These are phyloP conservation scores for Hortiboletus rubellus DNA, from an alignment of 1,284 basidiomycete species.

Conservation along the genomic window DNA sequence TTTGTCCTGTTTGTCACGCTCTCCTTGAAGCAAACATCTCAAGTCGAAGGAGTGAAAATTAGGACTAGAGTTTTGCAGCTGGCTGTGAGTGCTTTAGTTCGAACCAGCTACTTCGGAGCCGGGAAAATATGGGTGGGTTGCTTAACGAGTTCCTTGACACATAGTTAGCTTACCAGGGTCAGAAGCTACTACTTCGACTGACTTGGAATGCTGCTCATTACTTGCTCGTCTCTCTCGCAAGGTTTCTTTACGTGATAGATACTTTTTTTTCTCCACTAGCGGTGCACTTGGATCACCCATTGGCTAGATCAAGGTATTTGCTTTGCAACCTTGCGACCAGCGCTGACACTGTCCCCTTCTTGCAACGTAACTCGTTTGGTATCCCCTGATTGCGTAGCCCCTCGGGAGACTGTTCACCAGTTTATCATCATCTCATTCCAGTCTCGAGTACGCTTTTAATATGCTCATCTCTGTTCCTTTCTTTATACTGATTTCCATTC, in stretches of 20 bases:
- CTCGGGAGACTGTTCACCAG: slow-evolving; percentile 66
- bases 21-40: too few relatives aligned
- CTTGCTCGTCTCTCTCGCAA: background rate
- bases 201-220: too few relatives aligned
- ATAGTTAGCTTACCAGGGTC: too few relatives aligned
- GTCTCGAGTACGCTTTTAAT: slow-evolving; percentile 80
- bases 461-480: slow-evolving; percentile 74
- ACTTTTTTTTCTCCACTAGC: slow-evolving; percentile 44
- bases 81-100: too few relatives aligned
- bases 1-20: too few relatives aligned
- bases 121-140: too few relatives aligned
- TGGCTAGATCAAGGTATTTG: slow-evolving; percentile 28
- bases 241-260: slow-evolving; percentile 51
- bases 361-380: background rate
- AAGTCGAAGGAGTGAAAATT: too few relatives aligned
- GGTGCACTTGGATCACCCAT: slow-evolving; percentile 43
- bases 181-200: too few relatives aligned
- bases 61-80: too few relatives aligned
- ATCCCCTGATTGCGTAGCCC: slow-evolving; percentile 43
- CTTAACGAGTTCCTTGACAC: too few relatives aligned
- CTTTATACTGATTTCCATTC: slow-evolving; percentile 79
- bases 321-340: background rate
- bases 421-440: slow-evolving; percentile 5
- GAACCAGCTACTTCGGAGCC: too few relatives aligned
- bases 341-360: background rate